phyloP scores from a whole-genome alignment of 208 protist species.

The Leishmania lainsoni region DNA sequence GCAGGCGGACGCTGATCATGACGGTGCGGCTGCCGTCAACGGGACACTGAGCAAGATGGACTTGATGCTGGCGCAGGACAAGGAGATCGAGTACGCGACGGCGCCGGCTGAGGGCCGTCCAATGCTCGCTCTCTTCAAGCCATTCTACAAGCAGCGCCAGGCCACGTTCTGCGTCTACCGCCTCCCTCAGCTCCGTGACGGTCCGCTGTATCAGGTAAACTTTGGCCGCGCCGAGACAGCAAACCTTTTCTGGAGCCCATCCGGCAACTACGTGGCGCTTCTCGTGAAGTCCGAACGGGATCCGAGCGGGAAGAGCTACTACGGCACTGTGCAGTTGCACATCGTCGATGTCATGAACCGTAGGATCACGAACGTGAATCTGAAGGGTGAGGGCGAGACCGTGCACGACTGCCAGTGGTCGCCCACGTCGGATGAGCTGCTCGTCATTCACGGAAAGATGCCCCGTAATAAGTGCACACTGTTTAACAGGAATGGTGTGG shows the following conservation, averaged over 20 bases:
- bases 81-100: conserved; percentile 74
- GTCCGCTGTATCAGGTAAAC: conserved; percentile 56
- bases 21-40: conserved; percentile 1
- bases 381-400: conserved; percentile 68
- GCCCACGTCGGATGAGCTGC: conserved; percentile 74
- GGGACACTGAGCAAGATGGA: conserved; percentile 69
- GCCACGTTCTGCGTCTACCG: conserved; percentile 70
- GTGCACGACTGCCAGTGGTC: conserved; percentile 91
- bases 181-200: conserved; percentile 71
- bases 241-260: conserved; percentile 64
- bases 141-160: conserved; percentile 78
- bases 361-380: conserved; percentile 64
- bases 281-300: conserved; percentile 85
- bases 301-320: conserved; percentile 88
- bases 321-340: conserved; percentile 78
- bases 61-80: conserved; percentile 76
- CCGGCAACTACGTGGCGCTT: conserved; percentile 68
- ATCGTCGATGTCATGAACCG: conserved; percentile 77
- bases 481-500: conserved; percentile 73
- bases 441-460: conserved; percentile 91
- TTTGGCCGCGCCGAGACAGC: conserved; percentile 80
- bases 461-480: conserved; percentile 90
- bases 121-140: conserved; percentile 82
- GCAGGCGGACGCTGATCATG: not conserved
- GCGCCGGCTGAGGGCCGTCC: conserved; percentile 52